These are phyloP conservation scores for Aureobasidium leucospermi DNA, from an alignment of 2,329 filamentous ascomycete genomes.

Conservation along the genomic window DNA sequence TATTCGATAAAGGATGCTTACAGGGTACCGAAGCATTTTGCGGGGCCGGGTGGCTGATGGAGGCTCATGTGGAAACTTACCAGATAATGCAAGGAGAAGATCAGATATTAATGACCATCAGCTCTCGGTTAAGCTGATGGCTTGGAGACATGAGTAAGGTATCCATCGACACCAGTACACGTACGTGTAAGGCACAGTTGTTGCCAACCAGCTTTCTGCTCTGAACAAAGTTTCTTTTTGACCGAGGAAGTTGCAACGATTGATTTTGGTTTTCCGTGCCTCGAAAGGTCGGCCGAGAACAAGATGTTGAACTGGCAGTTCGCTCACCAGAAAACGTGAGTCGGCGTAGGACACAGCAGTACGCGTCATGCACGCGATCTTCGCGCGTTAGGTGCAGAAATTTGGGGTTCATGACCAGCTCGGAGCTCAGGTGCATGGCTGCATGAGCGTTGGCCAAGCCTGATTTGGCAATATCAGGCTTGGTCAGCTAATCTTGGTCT, in stretches of 20 bases:
- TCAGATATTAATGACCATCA: neutral
- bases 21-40: neutral
- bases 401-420: conserved; percentile 1
- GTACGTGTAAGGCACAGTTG: neutral
- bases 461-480: neutral
- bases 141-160: neutral
- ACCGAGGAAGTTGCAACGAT: neutral
- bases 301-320: neutral
- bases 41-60: conserved; percentile 9
- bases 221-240: neutral
- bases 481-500: neutral
- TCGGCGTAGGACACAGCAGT: neutral
- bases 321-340: neutral
- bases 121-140: neutral
- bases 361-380: conserved; percentile 13
- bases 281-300: neutral
- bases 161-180: neutral
- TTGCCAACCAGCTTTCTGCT: no score
- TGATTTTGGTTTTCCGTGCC: neutral
- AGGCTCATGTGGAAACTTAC: conserved; percentile 4
- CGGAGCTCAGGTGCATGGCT: conserved; percentile 6
- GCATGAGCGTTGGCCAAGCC: conserved; percentile 7
- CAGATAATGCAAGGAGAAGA: neutral
- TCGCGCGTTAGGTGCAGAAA: conserved; percentile 4
- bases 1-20: neutral